Percentiles rank a stretch among this genome's conserved stretches.
Conservation (phyloP, 345 rosid genomes). For the Salix caprea region DNA sequence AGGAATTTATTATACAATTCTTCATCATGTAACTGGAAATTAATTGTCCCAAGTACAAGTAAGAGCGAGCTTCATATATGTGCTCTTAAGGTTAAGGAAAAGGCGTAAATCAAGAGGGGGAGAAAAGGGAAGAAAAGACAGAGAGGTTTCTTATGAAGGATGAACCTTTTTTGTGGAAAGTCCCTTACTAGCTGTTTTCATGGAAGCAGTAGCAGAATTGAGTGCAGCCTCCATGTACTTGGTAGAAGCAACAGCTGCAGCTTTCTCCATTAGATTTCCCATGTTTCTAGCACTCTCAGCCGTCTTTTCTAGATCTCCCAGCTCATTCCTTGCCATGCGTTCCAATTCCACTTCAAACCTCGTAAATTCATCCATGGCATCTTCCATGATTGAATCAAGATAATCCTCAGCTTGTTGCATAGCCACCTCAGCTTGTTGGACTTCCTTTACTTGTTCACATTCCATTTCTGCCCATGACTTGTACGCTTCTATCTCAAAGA, state of each 20-base stretch:
- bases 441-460: slow-evolving; percentile 41
- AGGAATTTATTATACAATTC: background rate
- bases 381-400: slow-evolving; percentile 70
- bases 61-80: background rate
- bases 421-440: slow-evolving; percentile 42
- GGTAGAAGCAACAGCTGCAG: slow-evolving; percentile 60
- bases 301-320: slow-evolving; percentile 37
- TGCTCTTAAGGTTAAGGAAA: background rate
- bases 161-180: slow-evolving; percentile 62
- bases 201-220: slow-evolving; percentile 72
- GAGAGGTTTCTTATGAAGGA: slow-evolving; percentile 43
- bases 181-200: slow-evolving; percentile 73
- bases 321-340: slow-evolving; percentile 39
- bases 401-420: slow-evolving; percentile 49
- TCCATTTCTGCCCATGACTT: slow-evolving; percentile 74
- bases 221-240: slow-evolving; percentile 69
- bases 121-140: background rate
- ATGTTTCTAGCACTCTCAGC: slow-evolving; percentile 59
- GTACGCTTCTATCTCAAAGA: slow-evolving; percentile 83
- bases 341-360: slow-evolving; percentile 73
- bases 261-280: slow-evolving; percentile 56
- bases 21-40: background rate
- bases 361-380: slow-evolving; percentile 69
- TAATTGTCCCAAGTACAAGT: background rate
- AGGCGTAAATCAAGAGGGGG: background rate